Evolutionary conservation across 2,329 filamentous ascomycete genomes (phyloP), one percentile per base, ranked within the genome.

Genomic region (Monilinia laxa): DNA sequence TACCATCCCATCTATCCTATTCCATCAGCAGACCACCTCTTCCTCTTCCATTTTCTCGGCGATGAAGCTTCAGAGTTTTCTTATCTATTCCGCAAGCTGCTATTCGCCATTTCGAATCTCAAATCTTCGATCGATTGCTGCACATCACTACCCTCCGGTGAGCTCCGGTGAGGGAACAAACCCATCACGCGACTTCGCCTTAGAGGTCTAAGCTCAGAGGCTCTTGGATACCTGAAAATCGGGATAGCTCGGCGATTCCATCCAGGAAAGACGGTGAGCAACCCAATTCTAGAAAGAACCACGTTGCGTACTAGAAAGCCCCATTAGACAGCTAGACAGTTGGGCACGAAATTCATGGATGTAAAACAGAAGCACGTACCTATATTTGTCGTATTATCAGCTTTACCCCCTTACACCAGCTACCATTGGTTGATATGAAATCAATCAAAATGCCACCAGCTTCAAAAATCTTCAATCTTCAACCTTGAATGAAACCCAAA

Each of bases 311-410:
- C 49, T 28, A 12, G 12, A 18, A 52, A 51, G 16, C 11, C 25
- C 12, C 6, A 52, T 28, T 16, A 28, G 12, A 25, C 23, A 52
- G 14, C 16, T 52, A 52, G 49, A 52, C 49, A 52, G 23, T 52
- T 52, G 23, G 49, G 49, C 49, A 52, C 25, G 49, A 28, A 28
- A 52, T 6, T 16, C 7, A 16, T 28, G 14, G 23, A 28, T 52
- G 49, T 52, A 25, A 52, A 59, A 47, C 42, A 59, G 38, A 59
- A 59, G 40, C 56, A 59, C 56, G 40, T 47, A 49, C 56, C 40
- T 59, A 59, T 59, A 59, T 59, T 49, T 59, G 56, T 25, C 31
- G 25, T 3, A 20, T 20, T 45, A 25, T 59, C 42, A 28, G 23
- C 42, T 42, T 23, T 23, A n/a, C n/a, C n/a, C 2, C n/a, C n/a